These are phyloP conservation scores for Datisca glomerata DNA, from an alignment of 306 rosid species.

Conservation along the genomic window DNA sequence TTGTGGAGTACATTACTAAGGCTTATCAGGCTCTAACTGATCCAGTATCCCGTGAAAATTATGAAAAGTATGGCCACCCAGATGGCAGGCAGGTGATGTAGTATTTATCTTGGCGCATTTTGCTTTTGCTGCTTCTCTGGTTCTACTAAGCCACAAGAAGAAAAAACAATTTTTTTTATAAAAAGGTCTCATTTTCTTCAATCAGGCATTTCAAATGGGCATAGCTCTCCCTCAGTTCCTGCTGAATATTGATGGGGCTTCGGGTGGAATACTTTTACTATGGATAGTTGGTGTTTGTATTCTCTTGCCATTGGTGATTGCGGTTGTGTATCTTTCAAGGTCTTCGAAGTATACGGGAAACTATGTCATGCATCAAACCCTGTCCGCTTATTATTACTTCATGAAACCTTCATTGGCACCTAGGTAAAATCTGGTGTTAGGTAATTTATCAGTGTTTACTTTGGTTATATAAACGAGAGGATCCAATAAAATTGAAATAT, in stretches of 20 bases:
- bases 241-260: slow-evolving; percentile 74
- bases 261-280: slow-evolving; percentile 88
- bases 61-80: slow-evolving; percentile 97
- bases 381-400: slow-evolving; percentile 66
- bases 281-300: slow-evolving; percentile 97
- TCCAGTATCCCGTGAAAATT: slow-evolving; percentile 79
- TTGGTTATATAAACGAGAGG: too few species aligned
- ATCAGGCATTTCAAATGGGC: slow-evolving; percentile 99
- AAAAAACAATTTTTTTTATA: too few species aligned
- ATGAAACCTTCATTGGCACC: slow-evolving; percentile 99
- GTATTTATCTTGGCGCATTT: too few species aligned
- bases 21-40: slow-evolving; percentile 96
- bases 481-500: too few species aligned
- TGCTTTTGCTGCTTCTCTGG: too few species aligned
- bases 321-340: slow-evolving; percentile 90
- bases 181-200: too few species aligned
- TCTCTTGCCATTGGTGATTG: slow-evolving; percentile 90
- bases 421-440: too few species aligned
- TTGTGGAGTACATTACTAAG: slow-evolving; percentile 84
- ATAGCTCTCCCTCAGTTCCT: slow-evolving; percentile 94
- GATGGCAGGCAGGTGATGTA: slow-evolving; percentile 89
- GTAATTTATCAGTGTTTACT: too few species aligned
- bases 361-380: slow-evolving; percentile 96
- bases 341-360: slow-evolving; percentile 95
- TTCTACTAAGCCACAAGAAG: too few species aligned